Evolutionary conservation across 805 yeast genomes (phyloP), one percentile per base, ranked within the genome.

Genomic region (Debaryomyces hansenii): DNA sequence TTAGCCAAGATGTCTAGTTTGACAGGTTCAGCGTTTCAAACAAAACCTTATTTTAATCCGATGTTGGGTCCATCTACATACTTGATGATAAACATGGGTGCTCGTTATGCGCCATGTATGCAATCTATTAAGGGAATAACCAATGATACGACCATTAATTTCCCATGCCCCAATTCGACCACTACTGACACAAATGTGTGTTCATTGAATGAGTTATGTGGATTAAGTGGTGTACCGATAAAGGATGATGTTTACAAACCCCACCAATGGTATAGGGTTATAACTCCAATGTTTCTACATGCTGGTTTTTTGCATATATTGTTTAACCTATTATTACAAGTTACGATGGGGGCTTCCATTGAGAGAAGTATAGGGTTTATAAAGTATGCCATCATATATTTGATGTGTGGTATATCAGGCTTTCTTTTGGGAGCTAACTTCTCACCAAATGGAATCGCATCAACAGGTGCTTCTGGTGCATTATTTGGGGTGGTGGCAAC

Each of bases 1-100:
- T 62, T 85, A 31, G 76, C 70, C 9, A 69, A 66, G 46, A 81
- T 82, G 87, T 76, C 81, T 5, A 55, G 60, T 5, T 67, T 79
- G 37, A 85, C 90, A 0, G 87, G 88, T 2, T 72, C 78, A 12
- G 80, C 85, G 3, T 75, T 85, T 49, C 88, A 82, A 58, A 82
- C 87, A 0, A 63, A 82, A 53, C 91, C 91, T 4, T 78, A 80
- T 49, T 83, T 85, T 69, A 85, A 85, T 59, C 91, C 90, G 5
- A 85, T 85, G 90, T 60, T 85, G 21, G 91, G 91, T 1, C 91
- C 91, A 10, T 83, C 89, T 2, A 66, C 84, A 0, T 83, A 83
- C 55, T 68, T 84, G 1, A 74, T 81, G 57, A 83, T 85, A 46
- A 78, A 82, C 53, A 77, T 83, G 77, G 91, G 91, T 1, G 84